Conservation (phyloP, 176 grass and related monocot genomes). For the sorghum (Sorghum bicolor) region Sorghum_bicolor_NCBIv3 NC_012879.2:61170501-61171000, state of each 20-base stretch:
- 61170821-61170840: not conserved
- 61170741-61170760: not conserved
- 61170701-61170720: not conserved
- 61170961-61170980: slow-evolving; percentile 3
- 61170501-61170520: not conserved
- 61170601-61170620: not conserved
- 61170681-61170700: slow-evolving; percentile 2
- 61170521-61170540: not conserved
- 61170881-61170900: not conserved
- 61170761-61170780: not conserved
- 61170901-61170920: not conserved
- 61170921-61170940: not conserved
- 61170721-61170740: not conserved
- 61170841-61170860: not conserved
- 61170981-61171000: not conserved
- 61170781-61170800: not conserved
- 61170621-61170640: not conserved
- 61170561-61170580: not conserved
- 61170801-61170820: not conserved
- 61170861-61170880: not conserved
- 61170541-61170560: not conserved
- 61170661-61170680: not conserved
- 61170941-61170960: not conserved
- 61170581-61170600: not conserved
- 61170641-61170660: not conserved